Conservation (phyloP, 1,139 yeast species). For the Oligophagozyma castellii region DNA sequence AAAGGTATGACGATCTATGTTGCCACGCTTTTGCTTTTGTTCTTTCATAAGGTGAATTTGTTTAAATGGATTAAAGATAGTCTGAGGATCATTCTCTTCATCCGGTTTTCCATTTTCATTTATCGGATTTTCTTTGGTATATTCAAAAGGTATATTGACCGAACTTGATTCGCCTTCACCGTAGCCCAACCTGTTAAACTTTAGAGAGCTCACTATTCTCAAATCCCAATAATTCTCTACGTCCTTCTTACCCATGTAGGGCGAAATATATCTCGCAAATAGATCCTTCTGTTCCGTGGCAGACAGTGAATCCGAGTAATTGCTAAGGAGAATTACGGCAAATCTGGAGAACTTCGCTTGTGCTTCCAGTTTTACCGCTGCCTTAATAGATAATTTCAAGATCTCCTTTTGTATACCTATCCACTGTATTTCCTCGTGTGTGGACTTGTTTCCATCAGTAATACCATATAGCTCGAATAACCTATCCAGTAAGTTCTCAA, state of each 20-base stretch:
- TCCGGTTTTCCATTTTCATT: constrained; percentile 1
- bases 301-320: constrained; percentile 38
- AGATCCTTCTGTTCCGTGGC: constrained; percentile 34
- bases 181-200: constrained; percentile 21
- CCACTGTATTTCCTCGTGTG: constrained; percentile 43
- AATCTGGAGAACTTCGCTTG: constrained; percentile 33
- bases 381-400: constrained; percentile 38
- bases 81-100: constrained; percentile 6
- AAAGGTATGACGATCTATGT: constrained; percentile 18
- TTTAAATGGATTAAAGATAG: constrained; percentile 23
- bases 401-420: constrained; percentile 42
- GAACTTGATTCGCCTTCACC: constrained; percentile 4
- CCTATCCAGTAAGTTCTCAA: constrained; percentile 29
- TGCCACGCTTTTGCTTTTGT: constrained; percentile 18
- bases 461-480: constrained; percentile 34
- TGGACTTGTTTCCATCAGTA: constrained; percentile 13
- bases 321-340: constrained; percentile 39
- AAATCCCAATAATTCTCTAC: constrained; percentile 54
- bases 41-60: constrained; percentile 7
- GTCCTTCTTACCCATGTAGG: constrained; percentile 11
- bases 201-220: constrained; percentile 41
- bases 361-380: constrained; percentile 41
- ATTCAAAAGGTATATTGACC: constrained; percentile 9
- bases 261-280: constrained; percentile 16
- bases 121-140: constrained; percentile 2